Conservation (phyloP, 371 early-diverging fungal genomes). For the Mortierella sp. region DNA sequence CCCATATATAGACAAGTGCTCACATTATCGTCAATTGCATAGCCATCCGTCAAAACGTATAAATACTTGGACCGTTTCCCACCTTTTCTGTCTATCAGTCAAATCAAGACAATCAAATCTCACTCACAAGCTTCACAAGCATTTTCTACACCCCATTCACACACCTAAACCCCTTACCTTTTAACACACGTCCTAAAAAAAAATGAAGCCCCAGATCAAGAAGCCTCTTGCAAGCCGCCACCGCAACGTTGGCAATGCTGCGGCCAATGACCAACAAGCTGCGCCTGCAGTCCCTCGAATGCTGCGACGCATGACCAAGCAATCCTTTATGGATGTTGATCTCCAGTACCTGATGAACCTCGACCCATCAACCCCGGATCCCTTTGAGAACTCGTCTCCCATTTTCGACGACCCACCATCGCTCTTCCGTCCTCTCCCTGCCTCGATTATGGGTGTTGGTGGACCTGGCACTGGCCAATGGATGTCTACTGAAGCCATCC, state of each 20-base stretch:
- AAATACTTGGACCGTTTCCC: background rate
- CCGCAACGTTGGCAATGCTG: constrained; percentile 19
- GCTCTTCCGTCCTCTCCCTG: constrained; percentile 50
- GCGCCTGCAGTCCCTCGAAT: constrained; percentile 40
- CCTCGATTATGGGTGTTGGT: constrained; percentile 16
- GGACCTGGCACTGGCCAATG: constrained; percentile 31
- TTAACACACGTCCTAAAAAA: background rate
- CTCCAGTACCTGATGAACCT: constrained; percentile 51
- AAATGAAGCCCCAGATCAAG: constrained; percentile 44
- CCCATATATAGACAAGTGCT: background rate
- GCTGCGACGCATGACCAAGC: constrained; percentile 53
- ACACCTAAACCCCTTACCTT: background rate
- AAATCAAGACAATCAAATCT: background rate
- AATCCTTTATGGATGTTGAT: constrained; percentile 57
- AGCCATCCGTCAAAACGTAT: background rate
- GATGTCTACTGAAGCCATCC: constrained; percentile 43
- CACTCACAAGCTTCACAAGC: background rate
- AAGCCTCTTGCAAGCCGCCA: constrained; percentile 50
- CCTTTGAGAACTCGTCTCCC: constrained; percentile 49
- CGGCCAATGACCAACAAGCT: constrained; percentile 11
- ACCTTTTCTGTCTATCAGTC: background rate
- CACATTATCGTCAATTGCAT: background rate
- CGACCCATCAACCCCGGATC: constrained; percentile 48
- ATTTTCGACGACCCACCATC: constrained; percentile 53
- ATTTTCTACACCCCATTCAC: background rate